These are phyloP conservation scores for Paulownia fortunei DNA, from an alignment of 257 asterid species.

Conservation along the genomic window DNA sequence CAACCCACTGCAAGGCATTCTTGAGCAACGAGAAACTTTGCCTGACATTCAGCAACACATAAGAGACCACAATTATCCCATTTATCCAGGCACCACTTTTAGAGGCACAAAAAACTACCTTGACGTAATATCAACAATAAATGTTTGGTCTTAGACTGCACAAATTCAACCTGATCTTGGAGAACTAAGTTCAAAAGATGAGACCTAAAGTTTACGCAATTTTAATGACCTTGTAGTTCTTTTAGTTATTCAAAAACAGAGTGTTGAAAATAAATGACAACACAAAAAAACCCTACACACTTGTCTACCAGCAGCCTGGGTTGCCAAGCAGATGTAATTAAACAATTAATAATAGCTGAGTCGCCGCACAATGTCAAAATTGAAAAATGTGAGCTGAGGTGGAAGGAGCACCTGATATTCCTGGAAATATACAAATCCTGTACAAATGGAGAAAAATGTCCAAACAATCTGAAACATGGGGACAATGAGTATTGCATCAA, in stretches of 20 bases:
- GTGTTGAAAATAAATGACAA: too few species aligned
- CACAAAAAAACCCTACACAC: background rate
- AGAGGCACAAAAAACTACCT: background rate
- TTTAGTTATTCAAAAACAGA: too few species aligned
- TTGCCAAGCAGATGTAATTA: constrained; percentile 20
- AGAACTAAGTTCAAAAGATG: constrained; percentile 14
- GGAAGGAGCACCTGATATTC: constrained; percentile 83
- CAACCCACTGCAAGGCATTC: background rate
- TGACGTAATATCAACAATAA: background rate
- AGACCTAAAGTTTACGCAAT: constrained; percentile 8
- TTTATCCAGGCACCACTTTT: constrained; percentile 1
- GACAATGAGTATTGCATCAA: constrained; percentile 94
- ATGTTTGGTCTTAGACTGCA: constrained; percentile 15
- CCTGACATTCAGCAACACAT: background rate
- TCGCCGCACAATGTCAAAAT: background rate
- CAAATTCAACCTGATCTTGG: background rate
- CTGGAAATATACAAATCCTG: constrained; percentile 96
- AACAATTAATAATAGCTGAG: background rate
- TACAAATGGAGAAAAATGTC: constrained; percentile 97
- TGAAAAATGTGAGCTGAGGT: constrained; percentile 9
- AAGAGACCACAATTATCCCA: constrained; percentile 24
- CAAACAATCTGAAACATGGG: constrained; percentile 99
- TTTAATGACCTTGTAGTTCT: background rate
- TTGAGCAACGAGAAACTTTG: background rate
- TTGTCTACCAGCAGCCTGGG: too few species aligned